Percentiles rank a stretch among this genome's conserved stretches.
Conservation (phyloP, 768 basidiomycete species). For the Baorangia bicolor region DNA sequence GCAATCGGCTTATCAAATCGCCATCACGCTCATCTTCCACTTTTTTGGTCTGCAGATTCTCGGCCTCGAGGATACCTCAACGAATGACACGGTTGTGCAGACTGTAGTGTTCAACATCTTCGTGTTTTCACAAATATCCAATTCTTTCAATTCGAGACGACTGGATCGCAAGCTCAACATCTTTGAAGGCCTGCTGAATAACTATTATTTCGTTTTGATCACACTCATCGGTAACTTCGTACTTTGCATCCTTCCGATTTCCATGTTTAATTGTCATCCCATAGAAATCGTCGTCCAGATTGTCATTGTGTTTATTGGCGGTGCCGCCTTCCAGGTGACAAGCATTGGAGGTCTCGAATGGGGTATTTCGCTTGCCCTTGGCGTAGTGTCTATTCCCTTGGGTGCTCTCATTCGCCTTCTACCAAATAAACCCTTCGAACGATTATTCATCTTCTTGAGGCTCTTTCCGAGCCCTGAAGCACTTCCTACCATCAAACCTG, state of each 20-base stretch:
- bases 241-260: background rate
- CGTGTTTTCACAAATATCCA: constrained; percentile 97
- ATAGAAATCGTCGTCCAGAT: constrained; percentile 86
- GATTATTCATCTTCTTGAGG: constrained; percentile 49
- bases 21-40: constrained; percentile 84
- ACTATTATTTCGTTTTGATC: constrained; percentile 83
- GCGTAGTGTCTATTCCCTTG: constrained; percentile 83
- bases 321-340: constrained; percentile 88
- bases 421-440: constrained; percentile 79
- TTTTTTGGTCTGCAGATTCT: constrained; percentile 79
- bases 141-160: constrained; percentile 88
- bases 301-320: constrained; percentile 88
- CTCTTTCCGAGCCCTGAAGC: constrained; percentile 61
- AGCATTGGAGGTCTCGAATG: constrained; percentile 80
- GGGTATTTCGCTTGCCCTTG: constrained; percentile 90
- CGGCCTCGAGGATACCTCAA: constrained; percentile 41
- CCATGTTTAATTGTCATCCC: constrained; percentile 3
- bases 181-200: constrained; percentile 76
- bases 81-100: constrained; percentile 52
- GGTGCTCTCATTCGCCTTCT: constrained; percentile 78
- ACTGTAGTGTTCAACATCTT: constrained; percentile 98
- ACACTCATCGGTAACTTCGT: constrained; percentile 72
- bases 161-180: constrained; percentile 87
- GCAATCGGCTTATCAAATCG: constrained; percentile 86
- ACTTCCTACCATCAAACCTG: constrained; percentile 62